A percentile compares a stretch with the other conserved stretches of the same genome.
Evolutionary conservation across 805 yeast species (phyloP).

Genomic region (Kodamaea restingae): DNA sequence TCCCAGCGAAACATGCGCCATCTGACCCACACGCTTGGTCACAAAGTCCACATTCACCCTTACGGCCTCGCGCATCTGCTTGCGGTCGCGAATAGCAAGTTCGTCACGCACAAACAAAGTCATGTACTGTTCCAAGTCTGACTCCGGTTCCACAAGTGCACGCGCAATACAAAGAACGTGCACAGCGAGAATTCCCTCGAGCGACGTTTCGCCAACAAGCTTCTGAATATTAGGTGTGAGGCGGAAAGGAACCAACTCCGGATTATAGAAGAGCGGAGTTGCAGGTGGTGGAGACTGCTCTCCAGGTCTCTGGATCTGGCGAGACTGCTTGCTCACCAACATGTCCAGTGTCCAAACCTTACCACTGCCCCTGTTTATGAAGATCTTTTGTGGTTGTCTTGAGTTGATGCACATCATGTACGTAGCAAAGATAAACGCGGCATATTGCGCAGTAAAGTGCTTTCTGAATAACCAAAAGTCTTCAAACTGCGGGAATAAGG

Average conservation of each 20-base stretch:
- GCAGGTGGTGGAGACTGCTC: slow-evolving; percentile 44
- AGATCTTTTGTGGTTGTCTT: slow-evolving; percentile 91
- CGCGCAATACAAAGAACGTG: slow-evolving; percentile 81
- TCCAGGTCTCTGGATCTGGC: slow-evolving; percentile 29
- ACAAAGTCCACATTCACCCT: slow-evolving; percentile 83
- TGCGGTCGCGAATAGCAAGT: slow-evolving; percentile 75
- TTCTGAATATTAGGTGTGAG: slow-evolving; percentile 94
- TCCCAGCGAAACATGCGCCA: slow-evolving; percentile 55
- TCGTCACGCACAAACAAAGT: slow-evolving; percentile 96
- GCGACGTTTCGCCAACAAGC: slow-evolving; percentile 87
- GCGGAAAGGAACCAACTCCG: slow-evolving; percentile 94
- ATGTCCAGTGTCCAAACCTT: slow-evolving; percentile 91
- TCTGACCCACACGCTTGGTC: slow-evolving; percentile 69
- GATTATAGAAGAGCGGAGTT: slow-evolving; percentile 82
- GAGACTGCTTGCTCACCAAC: slow-evolving; percentile 67
- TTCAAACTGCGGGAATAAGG: slow-evolving; percentile 70
- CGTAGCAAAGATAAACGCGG: slow-evolving; percentile 86
- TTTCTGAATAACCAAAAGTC: slow-evolving; percentile 97
- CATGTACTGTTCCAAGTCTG: slow-evolving; percentile 84
- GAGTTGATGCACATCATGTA: slow-evolving; percentile 91
- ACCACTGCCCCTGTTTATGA: slow-evolving; percentile 77
- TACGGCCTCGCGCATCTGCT: slow-evolving; percentile 81
- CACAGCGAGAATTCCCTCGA: slow-evolving; percentile 88
- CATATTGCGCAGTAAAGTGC: slow-evolving; percentile 92
- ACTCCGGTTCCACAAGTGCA: slow-evolving; percentile 86